Conservation (phyloP, 108 stramenopile species). For the Skeletonema menzelii region DNA sequence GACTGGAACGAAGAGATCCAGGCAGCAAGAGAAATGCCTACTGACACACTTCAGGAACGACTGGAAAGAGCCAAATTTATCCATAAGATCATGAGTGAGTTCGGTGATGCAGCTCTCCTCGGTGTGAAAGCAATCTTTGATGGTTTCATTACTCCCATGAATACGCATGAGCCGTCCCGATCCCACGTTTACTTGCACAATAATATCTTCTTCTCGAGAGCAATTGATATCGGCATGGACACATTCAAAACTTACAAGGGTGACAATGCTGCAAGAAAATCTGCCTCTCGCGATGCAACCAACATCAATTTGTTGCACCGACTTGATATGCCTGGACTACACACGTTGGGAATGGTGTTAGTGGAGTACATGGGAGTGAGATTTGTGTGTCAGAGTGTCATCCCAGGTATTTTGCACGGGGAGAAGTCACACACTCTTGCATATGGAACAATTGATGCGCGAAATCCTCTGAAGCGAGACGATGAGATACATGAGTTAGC, state of each 20-base stretch:
- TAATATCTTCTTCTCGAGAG: conserved; percentile 94
- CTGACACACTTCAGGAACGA: conserved; percentile 60
- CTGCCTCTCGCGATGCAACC: conserved; percentile 67
- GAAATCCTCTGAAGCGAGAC: conserved; percentile 64
- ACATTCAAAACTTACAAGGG: conserved; percentile 80
- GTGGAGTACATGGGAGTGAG: conserved; percentile 89
- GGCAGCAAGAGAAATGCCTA: conserved; percentile 82
- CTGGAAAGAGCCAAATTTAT: conserved; percentile 84
- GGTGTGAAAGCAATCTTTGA: conserved; percentile 86
- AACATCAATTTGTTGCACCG: conserved; percentile 69
- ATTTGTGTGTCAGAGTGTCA: conserved; percentile 87
- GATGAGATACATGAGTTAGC: conserved; percentile 81
- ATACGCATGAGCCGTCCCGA: conserved; percentile 85
- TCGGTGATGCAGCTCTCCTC: conserved; percentile 83
- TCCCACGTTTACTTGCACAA: conserved; percentile 96
- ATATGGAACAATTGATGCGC: conserved; percentile 90
- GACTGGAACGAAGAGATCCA: conserved; percentile 99
- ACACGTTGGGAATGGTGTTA: conserved; percentile 92
- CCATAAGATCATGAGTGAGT: conserved; percentile 88
- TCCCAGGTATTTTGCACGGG: conserved; percentile 87
- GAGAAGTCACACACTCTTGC: conserved; percentile 86
- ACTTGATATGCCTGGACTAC: conserved; percentile 65
- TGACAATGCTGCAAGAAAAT: conserved; percentile 71
- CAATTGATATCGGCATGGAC: conserved; percentile 81
- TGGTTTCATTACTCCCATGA: conserved; percentile 90